Evolutionary conservation across 202 grass and related monocot genomes (phyloP).

Genomic region (Zoysia matrella): DNA sequence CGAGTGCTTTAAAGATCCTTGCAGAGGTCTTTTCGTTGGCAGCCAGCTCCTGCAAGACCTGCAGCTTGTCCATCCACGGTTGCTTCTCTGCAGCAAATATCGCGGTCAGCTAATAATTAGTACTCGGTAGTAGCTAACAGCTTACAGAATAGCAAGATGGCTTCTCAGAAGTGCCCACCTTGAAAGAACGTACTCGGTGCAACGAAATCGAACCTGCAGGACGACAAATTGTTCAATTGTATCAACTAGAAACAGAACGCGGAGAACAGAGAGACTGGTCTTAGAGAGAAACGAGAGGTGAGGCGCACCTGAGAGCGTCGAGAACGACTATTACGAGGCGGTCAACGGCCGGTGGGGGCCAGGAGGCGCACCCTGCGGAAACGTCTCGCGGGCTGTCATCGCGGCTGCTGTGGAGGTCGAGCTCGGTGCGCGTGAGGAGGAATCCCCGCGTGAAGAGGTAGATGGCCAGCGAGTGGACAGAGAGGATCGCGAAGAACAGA

Average conservation of each 20-base stretch:
- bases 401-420: conserved; percentile 67
- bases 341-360: conserved; percentile 62
- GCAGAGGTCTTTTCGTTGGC: conserved; percentile 63
- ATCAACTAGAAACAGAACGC: conserved; percentile 11
- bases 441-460: conserved; percentile 94
- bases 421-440: conserved; percentile 92
- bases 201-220: conserved; percentile 85
- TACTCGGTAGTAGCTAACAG: neutral
- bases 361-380: conserved; percentile 49
- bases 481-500: conserved; percentile 54
- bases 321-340: conserved; percentile 80
- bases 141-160: neutral
- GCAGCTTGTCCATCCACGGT: conserved; percentile 91
- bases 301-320: conserved; percentile 73
- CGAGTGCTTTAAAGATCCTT: conserved; percentile 92
- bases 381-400: conserved; percentile 52
- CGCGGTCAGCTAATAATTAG: conserved; percentile 7
- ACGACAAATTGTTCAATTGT: neutral
- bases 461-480: conserved; percentile 58
- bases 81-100: conserved; percentile 62
- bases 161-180: conserved; percentile 45
- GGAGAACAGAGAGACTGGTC: neutral
- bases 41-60: conserved; percentile 77
- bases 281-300: neutral
- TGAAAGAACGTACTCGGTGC: conserved; percentile 87